These are phyloP conservation scores for Lentinula novae-zelandiae DNA, from an alignment of 1,284 basidiomycete species.

Conservation along the genomic window DNA sequence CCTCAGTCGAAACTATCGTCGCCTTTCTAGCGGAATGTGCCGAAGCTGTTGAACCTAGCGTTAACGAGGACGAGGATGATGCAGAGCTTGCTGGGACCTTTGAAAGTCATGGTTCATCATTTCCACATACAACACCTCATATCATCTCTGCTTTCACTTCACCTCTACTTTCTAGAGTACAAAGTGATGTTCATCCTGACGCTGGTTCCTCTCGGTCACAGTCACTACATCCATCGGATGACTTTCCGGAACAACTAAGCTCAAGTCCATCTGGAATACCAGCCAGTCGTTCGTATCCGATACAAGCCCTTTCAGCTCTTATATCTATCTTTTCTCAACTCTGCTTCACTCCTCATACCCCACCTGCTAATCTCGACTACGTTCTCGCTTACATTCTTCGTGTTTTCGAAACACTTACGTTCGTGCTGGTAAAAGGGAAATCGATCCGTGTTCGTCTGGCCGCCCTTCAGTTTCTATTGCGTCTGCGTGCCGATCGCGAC, in stretches of 20 bases:
- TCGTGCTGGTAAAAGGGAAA: constrained; percentile 32
- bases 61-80: neutral
- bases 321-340: constrained; percentile 67
- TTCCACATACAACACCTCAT: constrained; percentile 24
- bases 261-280: neutral
- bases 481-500: constrained; percentile 87
- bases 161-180: constrained; percentile 52
- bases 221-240: constrained; percentile 37
- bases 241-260: constrained; percentile 1
- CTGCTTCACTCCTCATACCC: constrained; percentile 54
- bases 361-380: neutral
- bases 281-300: constrained; percentile 14
- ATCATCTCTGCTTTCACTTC: constrained; percentile 38
- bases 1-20: neutral
- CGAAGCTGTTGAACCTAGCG: neutral
- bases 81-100: constrained; percentile 22
- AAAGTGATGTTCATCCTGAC: constrained; percentile 38
- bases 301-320: constrained; percentile 62
- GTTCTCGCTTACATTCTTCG: constrained; percentile 2
- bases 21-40: constrained; percentile 1
- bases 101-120: constrained; percentile 29
- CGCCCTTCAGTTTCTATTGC: constrained; percentile 85
- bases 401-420: constrained; percentile 2
- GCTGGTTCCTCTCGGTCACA: constrained; percentile 54
- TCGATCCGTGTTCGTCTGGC: constrained; percentile 68